Evolutionary conservation across 345 rosid species (phyloP).

Genomic region (Melaleuca quinquenervia): DNA sequence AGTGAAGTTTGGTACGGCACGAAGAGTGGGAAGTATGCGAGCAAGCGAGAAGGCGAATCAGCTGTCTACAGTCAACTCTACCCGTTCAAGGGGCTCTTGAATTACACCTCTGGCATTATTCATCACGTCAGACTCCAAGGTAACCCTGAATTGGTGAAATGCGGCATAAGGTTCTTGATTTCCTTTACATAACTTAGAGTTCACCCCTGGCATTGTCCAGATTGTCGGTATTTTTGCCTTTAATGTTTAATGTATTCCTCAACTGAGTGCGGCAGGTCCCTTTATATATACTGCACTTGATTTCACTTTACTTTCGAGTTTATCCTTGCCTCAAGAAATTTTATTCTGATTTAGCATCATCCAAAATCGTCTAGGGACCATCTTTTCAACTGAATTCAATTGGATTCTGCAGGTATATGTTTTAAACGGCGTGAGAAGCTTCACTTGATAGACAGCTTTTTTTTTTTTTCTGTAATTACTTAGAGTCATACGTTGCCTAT

Average conservation of each 20-base stretch:
- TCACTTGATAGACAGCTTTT: neutral
- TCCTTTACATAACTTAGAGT: neutral
- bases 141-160: neutral
- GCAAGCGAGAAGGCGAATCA: conserved; percentile 33
- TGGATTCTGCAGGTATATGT: neutral
- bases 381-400: neutral
- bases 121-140: conserved; percentile 74
- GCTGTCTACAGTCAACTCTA: conserved; percentile 67
- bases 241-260: neutral
- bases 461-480: neutral
- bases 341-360: neutral
- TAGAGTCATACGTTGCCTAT: neutral
- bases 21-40: conserved; percentile 29
- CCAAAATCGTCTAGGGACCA: neutral
- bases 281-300: neutral
- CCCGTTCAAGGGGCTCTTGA: conserved; percentile 66
- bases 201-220: neutral
- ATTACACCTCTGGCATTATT: conserved; percentile 79
- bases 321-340: neutral
- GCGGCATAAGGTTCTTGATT: neutral
- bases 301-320: neutral
- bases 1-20: conserved; percentile 76
- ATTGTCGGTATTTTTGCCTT: neutral
- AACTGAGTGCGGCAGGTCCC: neutral
- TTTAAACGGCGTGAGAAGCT: neutral